A percentile compares a stretch with the other conserved stretches of the same genome.
Conservation (phyloP, 1,284 basidiomycete species). For the Trichosporon coremiiforme region DNA sequence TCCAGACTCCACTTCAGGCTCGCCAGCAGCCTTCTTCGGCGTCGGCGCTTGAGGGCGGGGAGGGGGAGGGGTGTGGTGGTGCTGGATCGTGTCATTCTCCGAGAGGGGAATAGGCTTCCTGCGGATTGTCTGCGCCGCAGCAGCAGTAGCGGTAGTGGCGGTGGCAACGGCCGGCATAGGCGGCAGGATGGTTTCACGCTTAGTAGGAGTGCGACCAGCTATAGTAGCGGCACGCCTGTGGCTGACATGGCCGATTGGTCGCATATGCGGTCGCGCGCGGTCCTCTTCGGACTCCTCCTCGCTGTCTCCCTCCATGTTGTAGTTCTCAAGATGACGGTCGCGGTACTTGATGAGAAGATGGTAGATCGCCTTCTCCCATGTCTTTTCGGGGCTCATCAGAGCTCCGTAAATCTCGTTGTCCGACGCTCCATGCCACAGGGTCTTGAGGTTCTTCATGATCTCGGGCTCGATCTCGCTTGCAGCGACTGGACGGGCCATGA, state of each 20-base stretch:
- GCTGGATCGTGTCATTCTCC: slow-evolving; percentile 49
- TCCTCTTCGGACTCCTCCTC: slow-evolving; percentile 34
- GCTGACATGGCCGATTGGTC: slow-evolving; percentile 19
- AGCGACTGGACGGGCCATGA: slow-evolving; percentile 68
- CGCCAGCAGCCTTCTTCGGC: slow-evolving; percentile 52
- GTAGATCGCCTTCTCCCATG: slow-evolving; percentile 93
- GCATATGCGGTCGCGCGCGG: slow-evolving; percentile 31
- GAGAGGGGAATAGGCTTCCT: slow-evolving; percentile 42
- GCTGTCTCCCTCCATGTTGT: slow-evolving; percentile 60
- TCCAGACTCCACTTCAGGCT: slow-evolving; percentile 33
- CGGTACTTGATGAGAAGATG: slow-evolving; percentile 80
- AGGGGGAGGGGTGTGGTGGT: slow-evolving; percentile 35
- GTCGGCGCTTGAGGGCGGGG: slow-evolving; percentile 54
- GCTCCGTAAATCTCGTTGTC: slow-evolving; percentile 72
- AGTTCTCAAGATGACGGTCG: slow-evolving; percentile 67
- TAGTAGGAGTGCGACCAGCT: slow-evolving; percentile 8
- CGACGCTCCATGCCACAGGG: slow-evolving; percentile 78
- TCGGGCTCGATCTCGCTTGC: slow-evolving; percentile 77
- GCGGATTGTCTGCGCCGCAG: slow-evolving; percentile 28
- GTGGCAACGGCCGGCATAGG: slow-evolving; percentile 2
- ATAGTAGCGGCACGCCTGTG: slow-evolving; percentile 10
- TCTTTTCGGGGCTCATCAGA: slow-evolving; percentile 65
- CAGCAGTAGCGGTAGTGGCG: slow-evolving; percentile 21
- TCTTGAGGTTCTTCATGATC: slow-evolving; percentile 85
- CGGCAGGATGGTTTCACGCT: slow-evolving; percentile 11